phyloP scores from a whole-genome alignment of 140 eudicot species.

The Flaveria floridana region DNA sequence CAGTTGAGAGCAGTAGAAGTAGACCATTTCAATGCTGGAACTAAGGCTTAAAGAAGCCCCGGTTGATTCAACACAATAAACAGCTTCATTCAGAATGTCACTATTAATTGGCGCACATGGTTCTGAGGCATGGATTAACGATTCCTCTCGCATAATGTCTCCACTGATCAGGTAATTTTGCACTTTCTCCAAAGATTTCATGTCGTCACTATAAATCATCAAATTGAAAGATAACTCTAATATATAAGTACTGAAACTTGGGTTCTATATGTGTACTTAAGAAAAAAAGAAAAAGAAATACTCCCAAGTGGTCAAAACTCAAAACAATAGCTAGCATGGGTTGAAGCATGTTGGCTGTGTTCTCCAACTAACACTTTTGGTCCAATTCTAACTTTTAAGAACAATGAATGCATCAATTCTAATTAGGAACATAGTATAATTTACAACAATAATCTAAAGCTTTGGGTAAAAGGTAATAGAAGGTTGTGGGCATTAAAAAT shows the following conservation, averaged over 20 bases:
- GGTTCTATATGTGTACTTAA: background rate
- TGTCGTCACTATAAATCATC: conserved; percentile 52
- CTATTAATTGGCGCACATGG: background rate
- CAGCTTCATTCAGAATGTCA: conserved; percentile 8
- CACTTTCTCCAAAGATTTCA: conserved; percentile 40
- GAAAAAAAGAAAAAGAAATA: background rate
- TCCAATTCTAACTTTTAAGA: background rate
- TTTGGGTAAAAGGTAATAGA: background rate
- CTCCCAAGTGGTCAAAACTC: background rate
- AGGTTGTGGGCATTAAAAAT: background rate
- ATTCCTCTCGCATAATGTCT: conserved; percentile 14
- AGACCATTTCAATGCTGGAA: conserved; percentile 7
- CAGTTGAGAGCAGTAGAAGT: conserved; percentile 6
- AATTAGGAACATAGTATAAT: background rate
- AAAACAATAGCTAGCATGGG: background rate
- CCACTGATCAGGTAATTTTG: conserved; percentile 31
- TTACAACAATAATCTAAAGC: background rate
- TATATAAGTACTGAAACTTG: background rate
- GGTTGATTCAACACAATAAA: background rate
- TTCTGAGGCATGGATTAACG: conserved; percentile 11
- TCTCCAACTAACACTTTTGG: background rate
- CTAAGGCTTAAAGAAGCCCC: conserved; percentile 17
- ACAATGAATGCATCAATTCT: background rate
- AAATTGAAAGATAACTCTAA: conserved; percentile 18
- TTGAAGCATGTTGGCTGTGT: background rate